phyloP scores from a whole-genome alignment of 208 protist species.

The Trypanosoma avium region DNA sequence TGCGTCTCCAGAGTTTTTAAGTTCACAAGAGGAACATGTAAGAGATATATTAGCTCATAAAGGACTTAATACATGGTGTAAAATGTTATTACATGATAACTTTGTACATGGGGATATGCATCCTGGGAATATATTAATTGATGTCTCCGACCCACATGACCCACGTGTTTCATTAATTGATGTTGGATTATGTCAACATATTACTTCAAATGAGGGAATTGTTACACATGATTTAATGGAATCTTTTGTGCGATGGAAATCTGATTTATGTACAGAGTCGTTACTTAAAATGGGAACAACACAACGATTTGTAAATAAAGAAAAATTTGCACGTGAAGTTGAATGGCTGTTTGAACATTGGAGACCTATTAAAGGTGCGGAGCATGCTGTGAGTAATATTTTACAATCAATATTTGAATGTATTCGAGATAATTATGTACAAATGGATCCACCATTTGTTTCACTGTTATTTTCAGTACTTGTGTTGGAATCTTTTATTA shows the following conservation, averaged over 20 bases:
- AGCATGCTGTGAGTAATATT: conserved; percentile 79
- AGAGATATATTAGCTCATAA: conserved; percentile 80
- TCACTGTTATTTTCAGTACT: conserved; percentile 90
- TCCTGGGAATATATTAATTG: conserved; percentile 92
- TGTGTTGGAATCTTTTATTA: conserved; percentile 91
- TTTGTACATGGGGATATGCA: conserved; percentile 94
- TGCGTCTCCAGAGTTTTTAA: conserved; percentile 81
- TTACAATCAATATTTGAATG: conserved; percentile 85
- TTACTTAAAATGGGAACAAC: conserved; percentile 64
- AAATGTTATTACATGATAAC: conserved; percentile 91
- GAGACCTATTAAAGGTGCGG: conserved; percentile 61
- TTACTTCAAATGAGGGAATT: conserved; percentile 54
- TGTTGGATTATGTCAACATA: conserved; percentile 87
- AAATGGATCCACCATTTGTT: conserved; percentile 90
- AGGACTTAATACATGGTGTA: conserved; percentile 91
- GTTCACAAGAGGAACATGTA: conserved; percentile 64
- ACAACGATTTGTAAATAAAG: conserved; percentile 55
- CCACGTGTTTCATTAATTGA: conserved; percentile 87
- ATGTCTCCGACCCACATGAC: conserved; percentile 68
- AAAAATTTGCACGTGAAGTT: conserved; percentile 57
- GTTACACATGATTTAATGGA: conserved; percentile 79
- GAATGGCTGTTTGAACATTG: conserved; percentile 68
- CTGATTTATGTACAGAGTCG: conserved; percentile 53
- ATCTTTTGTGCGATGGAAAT: conserved; percentile 88
- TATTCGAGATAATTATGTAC: conserved; percentile 73